A percentile compares a stretch with the other conserved stretches of the same genome.
phyloP scores from a whole-genome alignment of 1,284 basidiomycete species.

The Cryptococcus amylolentus region DNA sequence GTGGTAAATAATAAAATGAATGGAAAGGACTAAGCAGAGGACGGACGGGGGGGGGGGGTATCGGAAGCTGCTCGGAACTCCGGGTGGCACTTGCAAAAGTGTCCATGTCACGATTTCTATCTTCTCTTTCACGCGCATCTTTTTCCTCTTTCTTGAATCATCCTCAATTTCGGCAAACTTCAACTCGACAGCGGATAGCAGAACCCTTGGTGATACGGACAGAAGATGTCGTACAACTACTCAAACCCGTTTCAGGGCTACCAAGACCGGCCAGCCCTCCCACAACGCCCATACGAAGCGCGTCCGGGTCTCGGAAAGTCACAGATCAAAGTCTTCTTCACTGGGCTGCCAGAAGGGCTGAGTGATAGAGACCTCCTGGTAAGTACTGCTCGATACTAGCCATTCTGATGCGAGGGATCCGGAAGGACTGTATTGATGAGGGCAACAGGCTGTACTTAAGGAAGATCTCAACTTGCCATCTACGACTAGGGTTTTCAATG shows the following conservation, averaged over 20 bases:
- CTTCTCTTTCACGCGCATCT: neutral
- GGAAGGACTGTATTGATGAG: no score
- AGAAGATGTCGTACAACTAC: neutral
- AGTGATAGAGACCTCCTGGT: neutral
- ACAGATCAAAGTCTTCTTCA: neutral
- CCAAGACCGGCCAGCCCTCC: neutral
- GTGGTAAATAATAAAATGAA: no score
- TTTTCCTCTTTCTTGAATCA: neutral
- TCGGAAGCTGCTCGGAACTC: no score
- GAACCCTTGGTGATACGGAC: no score
- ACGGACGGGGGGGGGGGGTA: no score
- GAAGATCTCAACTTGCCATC: neutral
- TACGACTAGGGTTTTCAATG: slow-evolving; percentile 4
- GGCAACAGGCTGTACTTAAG: no score
- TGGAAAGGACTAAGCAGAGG: no score
- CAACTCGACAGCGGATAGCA: neutral
- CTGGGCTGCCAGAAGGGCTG: neutral
- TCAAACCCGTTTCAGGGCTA: neutral
- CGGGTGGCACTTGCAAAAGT: neutral
- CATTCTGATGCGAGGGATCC: no score
- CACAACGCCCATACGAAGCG: neutral
- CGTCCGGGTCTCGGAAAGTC: neutral
- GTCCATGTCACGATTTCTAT: slow-evolving; percentile 10
- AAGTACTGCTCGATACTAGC: no score
- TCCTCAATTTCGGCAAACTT: neutral